These are phyloP conservation scores for Bipolaris gigantea DNA, from an alignment of 2,329 filamentous ascomycete species.

Conservation along the genomic window DNA sequence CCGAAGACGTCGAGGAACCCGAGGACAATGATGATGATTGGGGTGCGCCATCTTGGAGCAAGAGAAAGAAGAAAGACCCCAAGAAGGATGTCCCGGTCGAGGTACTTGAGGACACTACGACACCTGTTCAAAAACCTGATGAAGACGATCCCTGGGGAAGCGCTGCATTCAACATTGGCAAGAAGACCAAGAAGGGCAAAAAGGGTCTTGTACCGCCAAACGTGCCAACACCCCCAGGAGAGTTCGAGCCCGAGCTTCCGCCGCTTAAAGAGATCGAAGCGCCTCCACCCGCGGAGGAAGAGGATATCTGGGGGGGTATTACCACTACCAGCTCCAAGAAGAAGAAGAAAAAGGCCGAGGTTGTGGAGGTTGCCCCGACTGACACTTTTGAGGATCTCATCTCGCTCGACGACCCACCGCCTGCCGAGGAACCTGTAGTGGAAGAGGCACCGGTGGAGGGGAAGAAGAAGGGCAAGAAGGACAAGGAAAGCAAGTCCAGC, in stretches of 20 bases:
- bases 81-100: constrained; percentile 47
- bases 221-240: constrained; percentile 53
- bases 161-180: constrained; percentile 47
- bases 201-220: constrained; percentile 56
- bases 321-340: constrained; percentile 33
- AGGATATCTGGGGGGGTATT: constrained; percentile 37
- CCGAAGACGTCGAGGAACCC: constrained; percentile 56
- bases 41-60: constrained; percentile 59
- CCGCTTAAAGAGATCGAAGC: constrained; percentile 59
- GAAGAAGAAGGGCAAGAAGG: constrained; percentile 34
- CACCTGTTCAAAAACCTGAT: constrained; percentile 50
- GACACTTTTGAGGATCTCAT: constrained; percentile 40
- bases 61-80: constrained; percentile 47
- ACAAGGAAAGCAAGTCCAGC: constrained; percentile 27
- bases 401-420: constrained; percentile 34
- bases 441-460: constrained; percentile 22
- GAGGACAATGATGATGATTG: constrained; percentile 59
- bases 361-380: constrained; percentile 21
- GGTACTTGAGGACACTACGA: constrained; percentile 45
- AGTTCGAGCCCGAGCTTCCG: constrained; percentile 37
- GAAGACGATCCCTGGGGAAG: constrained; percentile 46
- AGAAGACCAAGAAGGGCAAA: constrained; percentile 60
- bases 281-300: constrained; percentile 40
- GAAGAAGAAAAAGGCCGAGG: constrained; percentile 41
- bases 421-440: constrained; percentile 12